Base-by-base conservation (phyloP, 1,284 basidiomycete genomes). In the Puccinia horiana region DNA sequence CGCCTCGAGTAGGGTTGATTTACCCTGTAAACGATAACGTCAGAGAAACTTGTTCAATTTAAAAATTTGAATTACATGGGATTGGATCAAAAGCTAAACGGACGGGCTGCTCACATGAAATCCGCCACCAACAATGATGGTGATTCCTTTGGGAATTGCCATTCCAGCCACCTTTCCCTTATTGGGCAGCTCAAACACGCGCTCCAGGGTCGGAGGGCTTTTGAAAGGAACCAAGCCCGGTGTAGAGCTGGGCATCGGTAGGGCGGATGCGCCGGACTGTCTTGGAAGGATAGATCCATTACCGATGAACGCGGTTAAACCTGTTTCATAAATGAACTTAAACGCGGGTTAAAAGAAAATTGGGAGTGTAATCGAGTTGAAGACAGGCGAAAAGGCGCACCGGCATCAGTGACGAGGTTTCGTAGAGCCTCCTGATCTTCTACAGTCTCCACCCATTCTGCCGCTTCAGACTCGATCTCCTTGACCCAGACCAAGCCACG, bases 1-100 rank as follows among this genome's bases (percentile, higher is more conserved):
- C 11, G 77, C 77, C 52, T 80, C 77, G n/a, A 80, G 77, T 1
- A 80, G 67, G n/a, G 77, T 80, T 29, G 77, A 80, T 58, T 80
- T 80, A 3, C 77, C 77, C 77, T 80, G 67, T 56, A 3, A 40
- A n/a, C 23, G 42, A 44, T 16, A 42, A n/a, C 40, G 29, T 20
- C 18, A 61, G 8, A 35, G 20, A n/a, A 54, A 32, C 12, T 9
- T 29, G 29, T 5, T 11, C 18, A 23, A 29, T 44, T 37, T 40
- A 23, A 3, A 23, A 18, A 3, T 40, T 65, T 18, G 16, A 18
- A 11, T 14, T 70, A 6, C 40, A 32, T 32, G 16, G 26, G 37
- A 42, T 23, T 9, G n/a, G 12, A 54, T 42, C 3, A 35, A 54
- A 52, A 75, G 47, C n/a, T 37, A 49, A 65, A 63, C 4, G 16